phyloP scores from a whole-genome alignment of 1,284 basidiomycete genomes.

The Trichosporon coremiiforme region DNA sequence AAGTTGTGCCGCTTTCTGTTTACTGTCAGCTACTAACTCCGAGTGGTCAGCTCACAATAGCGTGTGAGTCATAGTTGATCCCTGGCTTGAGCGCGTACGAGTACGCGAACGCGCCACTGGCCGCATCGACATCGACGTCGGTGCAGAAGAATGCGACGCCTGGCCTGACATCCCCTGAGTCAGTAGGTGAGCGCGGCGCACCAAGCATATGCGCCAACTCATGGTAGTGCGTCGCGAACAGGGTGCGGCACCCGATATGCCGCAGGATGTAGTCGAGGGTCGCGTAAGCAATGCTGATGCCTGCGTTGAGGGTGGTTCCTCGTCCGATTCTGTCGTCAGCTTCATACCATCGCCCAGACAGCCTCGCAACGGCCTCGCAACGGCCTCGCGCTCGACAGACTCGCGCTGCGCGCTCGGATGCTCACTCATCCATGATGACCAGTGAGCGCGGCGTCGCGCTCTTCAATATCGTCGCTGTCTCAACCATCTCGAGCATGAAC shows the following conservation, averaged over 20 bases:
- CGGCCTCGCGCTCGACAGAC: too few relatives aligned
- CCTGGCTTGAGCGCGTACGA: conserved; percentile 78
- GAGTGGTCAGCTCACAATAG: conserved; percentile 61
- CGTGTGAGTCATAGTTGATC: conserved; percentile 88
- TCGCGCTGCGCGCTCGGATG: neutral
- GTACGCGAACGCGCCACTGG: conserved; percentile 74
- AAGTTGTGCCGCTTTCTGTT: conserved; percentile 72
- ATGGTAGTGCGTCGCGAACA: conserved; percentile 98
- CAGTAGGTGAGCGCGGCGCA: neutral
- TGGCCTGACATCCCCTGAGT: conserved; percentile 37
- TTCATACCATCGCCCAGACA: too few relatives aligned
- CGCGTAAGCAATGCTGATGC: conserved; percentile 89
- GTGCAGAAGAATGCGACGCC: conserved; percentile 85
- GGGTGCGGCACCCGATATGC: conserved; percentile 72
- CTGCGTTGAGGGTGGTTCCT: conserved; percentile 89
- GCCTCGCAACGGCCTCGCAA: too few relatives aligned
- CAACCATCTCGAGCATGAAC: conserved; percentile 66
- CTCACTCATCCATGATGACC: conserved; percentile 88
- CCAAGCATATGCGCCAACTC: conserved; percentile 85
- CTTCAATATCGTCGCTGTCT: conserved; percentile 63
- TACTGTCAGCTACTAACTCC: conserved; percentile 6
- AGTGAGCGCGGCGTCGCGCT: conserved; percentile 79
- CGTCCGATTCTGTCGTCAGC: conserved; percentile 65
- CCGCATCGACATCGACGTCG: conserved; percentile 78
- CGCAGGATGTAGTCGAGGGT: conserved; percentile 78